A percentile compares a stretch with the other conserved stretches of the same genome.
Conservation (phyloP, 2,329 filamentous ascomycete genomes). For the Arthrobotrys iridis region DNA sequence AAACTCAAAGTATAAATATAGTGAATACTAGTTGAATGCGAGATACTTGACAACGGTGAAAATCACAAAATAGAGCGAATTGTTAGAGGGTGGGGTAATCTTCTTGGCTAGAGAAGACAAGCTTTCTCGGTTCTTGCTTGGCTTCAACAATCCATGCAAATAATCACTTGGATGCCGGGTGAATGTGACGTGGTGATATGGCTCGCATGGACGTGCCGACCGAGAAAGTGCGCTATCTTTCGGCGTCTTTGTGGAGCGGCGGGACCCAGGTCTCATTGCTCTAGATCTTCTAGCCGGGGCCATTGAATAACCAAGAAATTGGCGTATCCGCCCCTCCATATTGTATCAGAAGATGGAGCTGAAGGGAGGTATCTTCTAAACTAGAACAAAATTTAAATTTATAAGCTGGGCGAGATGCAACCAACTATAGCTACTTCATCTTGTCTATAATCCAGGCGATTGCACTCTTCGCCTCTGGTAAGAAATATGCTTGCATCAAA, state of each 20-base stretch:
- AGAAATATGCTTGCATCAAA: slow-evolving; percentile 22
- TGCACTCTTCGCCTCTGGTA: slow-evolving; percentile 5
- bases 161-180: neutral
- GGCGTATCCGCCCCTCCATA: too few relatives aligned
- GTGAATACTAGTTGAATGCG: too few relatives aligned
- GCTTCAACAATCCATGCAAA: slow-evolving; percentile 7
- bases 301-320: too few relatives aligned
- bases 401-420: neutral
- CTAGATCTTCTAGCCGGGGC: too few relatives aligned
- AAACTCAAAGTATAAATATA: too few relatives aligned
- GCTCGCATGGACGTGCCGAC: slow-evolving; percentile 20
- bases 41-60: too few relatives aligned
- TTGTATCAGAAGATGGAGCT: neutral
- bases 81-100: neutral
- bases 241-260: neutral
- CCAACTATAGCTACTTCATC: slow-evolving; percentile 2
- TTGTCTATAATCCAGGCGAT: slow-evolving; percentile 18
- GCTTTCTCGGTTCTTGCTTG: slow-evolving; percentile 51
- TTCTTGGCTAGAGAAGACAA: slow-evolving; percentile 28
- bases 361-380: neutral
- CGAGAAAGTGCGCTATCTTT: neutral
- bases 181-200: slow-evolving; percentile 1
- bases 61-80: too few relatives aligned
- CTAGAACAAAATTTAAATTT: neutral
- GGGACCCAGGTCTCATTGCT: neutral